A percentile compares a stretch with the other conserved stretches of the same genome.
Conservation (phyloP, 140 eudicot species). For the Ambrosia hybrid region DNA sequence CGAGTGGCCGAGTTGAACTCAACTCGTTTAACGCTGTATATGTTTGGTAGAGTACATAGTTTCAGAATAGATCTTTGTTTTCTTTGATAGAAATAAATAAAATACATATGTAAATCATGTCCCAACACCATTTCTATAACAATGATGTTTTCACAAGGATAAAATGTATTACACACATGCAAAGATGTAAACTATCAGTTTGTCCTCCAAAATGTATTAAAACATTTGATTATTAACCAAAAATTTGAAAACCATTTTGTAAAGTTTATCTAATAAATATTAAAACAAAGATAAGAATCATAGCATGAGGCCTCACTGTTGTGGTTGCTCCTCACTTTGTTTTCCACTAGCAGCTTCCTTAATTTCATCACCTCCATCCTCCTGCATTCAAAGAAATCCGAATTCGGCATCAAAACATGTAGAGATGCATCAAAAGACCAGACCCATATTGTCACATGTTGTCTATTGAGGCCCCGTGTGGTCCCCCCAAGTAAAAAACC, state of each 20-base stretch:
- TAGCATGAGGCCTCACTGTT: conserved; percentile 34
- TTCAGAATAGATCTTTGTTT: not conserved
- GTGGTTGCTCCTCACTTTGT: conserved; percentile 47
- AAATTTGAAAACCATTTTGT: not conserved
- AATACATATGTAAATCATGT: not conserved
- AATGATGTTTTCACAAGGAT: not conserved
- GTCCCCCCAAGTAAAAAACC: no score
- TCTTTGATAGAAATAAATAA: not conserved
- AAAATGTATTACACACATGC: not conserved
- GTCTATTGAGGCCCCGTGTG: no score
- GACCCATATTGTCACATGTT: not conserved
- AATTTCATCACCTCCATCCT: conserved; percentile 72
- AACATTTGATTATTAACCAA: conserved; percentile 20
- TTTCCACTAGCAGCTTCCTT: conserved; percentile 66
- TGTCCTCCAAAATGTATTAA: not conserved
- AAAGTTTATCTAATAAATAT: conserved; percentile 34
- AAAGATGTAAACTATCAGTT: not conserved
- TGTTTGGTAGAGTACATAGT: not conserved
- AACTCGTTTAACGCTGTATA: not conserved
- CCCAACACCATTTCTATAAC: conserved; percentile 5
- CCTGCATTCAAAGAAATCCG: conserved; percentile 38
- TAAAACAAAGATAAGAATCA: conserved; percentile 28
- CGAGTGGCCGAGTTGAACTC: not conserved
- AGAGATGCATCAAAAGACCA: not conserved
- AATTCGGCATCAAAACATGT: not conserved